Percentiles rank a stretch among this genome's conserved stretches.
These are phyloP conservation scores for Rhododendron kiyosumense DNA, from an alignment of 148 eudicot species.

Conservation along the genomic window DNA sequence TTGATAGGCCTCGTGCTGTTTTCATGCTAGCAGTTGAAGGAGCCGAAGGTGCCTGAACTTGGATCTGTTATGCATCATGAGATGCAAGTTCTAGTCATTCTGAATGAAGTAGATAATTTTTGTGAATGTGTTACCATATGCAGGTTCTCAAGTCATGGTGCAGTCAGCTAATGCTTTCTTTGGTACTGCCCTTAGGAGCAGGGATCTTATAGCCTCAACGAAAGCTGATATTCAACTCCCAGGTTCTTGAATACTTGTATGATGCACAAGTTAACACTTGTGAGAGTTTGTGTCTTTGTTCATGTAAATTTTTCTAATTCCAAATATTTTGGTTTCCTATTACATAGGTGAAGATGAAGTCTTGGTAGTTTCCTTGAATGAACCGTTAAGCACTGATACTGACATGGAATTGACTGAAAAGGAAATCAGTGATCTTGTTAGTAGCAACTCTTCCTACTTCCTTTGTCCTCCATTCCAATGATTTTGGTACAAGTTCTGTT, in stretches of 20 bases:
- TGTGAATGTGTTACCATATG: background rate
- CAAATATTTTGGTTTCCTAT: background rate
- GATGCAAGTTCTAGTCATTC: background rate
- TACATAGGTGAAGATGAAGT: constrained; percentile 59
- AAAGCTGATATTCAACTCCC: constrained; percentile 57
- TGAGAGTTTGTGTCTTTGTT: background rate
- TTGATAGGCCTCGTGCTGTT: constrained; percentile 83
- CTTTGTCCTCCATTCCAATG: background rate
- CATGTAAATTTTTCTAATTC: background rate
- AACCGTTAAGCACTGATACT: constrained; percentile 29
- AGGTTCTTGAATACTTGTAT: constrained; percentile 38
- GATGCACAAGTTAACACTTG: background rate
- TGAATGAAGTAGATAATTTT: background rate
- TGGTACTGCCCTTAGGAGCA: constrained; percentile 34
- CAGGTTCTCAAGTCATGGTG: constrained; percentile 43
- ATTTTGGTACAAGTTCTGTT: background rate
- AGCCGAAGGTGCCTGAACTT: constrained; percentile 52
- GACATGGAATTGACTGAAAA: constrained; percentile 38
- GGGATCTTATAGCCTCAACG: constrained; percentile 34
- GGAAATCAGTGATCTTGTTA: constrained; percentile 67
- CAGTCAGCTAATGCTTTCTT: constrained; percentile 25
- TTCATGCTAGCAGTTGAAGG: constrained; percentile 67
- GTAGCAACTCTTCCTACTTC: constrained; percentile 28
- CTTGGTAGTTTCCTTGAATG: constrained; percentile 55
- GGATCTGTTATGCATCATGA: background rate